These are phyloP conservation scores for Calocera viscosa DNA, from an alignment of 768 basidiomycete species.

Conservation along the genomic window DNA sequence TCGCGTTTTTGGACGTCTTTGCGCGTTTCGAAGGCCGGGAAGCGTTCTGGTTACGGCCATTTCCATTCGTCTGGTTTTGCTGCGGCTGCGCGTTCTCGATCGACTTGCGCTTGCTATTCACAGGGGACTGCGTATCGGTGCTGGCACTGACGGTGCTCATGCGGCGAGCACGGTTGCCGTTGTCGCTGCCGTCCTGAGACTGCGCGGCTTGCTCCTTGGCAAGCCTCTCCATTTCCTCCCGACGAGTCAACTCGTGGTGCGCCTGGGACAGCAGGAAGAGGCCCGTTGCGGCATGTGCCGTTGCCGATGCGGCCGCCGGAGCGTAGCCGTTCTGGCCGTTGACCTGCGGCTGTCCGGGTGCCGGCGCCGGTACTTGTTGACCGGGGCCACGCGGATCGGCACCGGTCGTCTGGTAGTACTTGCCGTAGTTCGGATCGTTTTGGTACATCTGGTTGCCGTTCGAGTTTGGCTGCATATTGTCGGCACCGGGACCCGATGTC, in stretches of 20 bases:
- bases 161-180: constrained; percentile 8
- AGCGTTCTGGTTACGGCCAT: constrained; percentile 27
- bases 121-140: constrained; percentile 35
- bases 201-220: constrained; percentile 19
- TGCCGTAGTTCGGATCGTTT: constrained; percentile 14
- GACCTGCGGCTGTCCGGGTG: not conserved
- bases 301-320: constrained; percentile 41
- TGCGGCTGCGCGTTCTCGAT: constrained; percentile 35
- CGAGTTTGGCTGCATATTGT: constrained; percentile 6
- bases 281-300: constrained; percentile 73
- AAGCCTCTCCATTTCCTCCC: constrained; percentile 58
- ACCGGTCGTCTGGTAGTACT: constrained; percentile 13
- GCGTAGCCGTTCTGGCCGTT: constrained; percentile 23
- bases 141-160: constrained; percentile 20
- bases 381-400: constrained; percentile 10
- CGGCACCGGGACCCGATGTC: constrained; percentile 19
- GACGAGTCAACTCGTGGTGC: constrained; percentile 89
- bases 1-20: constrained; percentile 11
- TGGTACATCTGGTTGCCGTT: constrained; percentile 8
- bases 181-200: constrained; percentile 2
- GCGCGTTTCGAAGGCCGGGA: constrained; percentile 15
- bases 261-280: constrained; percentile 89
- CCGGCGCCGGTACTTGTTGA: not conserved
- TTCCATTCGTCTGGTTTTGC: constrained; percentile 23
- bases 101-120: constrained; percentile 55